Evolutionary conservation across 768 basidiomycete genomes (phyloP).

Genomic region (Termitomyces bulborhizus): DNA sequence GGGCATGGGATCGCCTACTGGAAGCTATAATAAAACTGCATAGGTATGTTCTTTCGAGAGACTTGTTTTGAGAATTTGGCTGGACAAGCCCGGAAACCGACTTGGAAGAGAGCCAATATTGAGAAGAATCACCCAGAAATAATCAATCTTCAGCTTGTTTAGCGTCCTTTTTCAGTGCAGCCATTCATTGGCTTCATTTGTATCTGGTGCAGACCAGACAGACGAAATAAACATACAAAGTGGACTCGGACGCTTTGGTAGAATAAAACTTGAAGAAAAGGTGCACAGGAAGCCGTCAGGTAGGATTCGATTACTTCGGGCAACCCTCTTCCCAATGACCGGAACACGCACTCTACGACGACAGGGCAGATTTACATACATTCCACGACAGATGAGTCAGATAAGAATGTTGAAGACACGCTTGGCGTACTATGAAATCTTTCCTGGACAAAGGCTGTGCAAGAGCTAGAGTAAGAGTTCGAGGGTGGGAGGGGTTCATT

Average conservation of each 20-base stretch:
- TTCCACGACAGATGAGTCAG: too few relatives aligned
- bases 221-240: neutral
- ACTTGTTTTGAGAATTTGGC: conserved; percentile 13
- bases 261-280: too few relatives aligned
- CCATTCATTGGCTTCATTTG: neutral
- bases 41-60: conserved; percentile 11
- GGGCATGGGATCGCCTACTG: conserved; percentile 8
- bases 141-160: conserved; percentile 5
- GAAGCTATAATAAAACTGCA: conserved; percentile 9
- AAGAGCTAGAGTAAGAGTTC: too few relatives aligned
- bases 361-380: too few relatives aligned
- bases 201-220: neutral
- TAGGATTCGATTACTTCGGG: conserved; percentile 5
- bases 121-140: neutral
- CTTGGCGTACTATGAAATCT: neutral
- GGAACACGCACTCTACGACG: neutral
- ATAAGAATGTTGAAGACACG: neutral
- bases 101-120: neutral
- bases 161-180: neutral
- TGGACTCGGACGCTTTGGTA: neutral
- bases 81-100: conserved; percentile 1
- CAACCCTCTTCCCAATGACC: neutral
- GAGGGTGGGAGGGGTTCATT: neutral
- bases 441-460: too few relatives aligned
- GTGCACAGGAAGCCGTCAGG: neutral